These are phyloP conservation scores for Crepidotus variabilis DNA, from an alignment of 768 basidiomycete genomes.

Conservation along the genomic window DNA sequence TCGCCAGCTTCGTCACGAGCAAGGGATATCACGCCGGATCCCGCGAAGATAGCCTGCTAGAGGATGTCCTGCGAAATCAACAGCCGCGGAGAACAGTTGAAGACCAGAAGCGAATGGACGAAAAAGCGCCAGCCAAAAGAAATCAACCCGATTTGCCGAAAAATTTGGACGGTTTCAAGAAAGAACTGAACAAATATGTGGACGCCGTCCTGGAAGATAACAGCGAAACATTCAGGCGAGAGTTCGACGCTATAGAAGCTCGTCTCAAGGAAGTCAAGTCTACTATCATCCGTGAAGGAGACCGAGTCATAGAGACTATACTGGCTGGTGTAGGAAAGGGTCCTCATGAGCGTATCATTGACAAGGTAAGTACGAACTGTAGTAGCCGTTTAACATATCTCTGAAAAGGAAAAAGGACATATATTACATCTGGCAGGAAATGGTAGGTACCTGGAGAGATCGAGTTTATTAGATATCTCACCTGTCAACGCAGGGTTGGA, in stretches of 20 bases:
- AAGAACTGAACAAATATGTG: neutral
- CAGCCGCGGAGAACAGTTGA: no score
- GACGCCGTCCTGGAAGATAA: neutral
- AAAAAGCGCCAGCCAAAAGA: no score
- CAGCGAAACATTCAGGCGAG: neutral
- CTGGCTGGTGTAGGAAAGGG: neutral
- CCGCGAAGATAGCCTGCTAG: neutral
- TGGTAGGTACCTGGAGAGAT: neutral
- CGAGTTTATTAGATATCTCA: neutral
- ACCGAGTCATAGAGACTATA: neutral
- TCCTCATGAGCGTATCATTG: neutral
- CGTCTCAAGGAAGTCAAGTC: neutral
- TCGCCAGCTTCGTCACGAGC: neutral
- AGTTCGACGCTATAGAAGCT: neutral
- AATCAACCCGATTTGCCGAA: no score
- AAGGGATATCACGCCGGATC: neutral
- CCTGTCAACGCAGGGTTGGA: neutral
- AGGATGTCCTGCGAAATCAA: no score
- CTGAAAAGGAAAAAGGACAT: no score
- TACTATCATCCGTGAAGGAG: neutral
- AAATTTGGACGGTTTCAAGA: neutral
- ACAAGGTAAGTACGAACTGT: neutral
- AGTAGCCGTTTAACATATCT: neutral
- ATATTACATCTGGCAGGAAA: neutral
- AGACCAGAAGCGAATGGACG: no score